These are phyloP conservation scores for Hemileccinum impolitum DNA, from an alignment of 768 basidiomycete genomes.

Conservation along the genomic window DNA sequence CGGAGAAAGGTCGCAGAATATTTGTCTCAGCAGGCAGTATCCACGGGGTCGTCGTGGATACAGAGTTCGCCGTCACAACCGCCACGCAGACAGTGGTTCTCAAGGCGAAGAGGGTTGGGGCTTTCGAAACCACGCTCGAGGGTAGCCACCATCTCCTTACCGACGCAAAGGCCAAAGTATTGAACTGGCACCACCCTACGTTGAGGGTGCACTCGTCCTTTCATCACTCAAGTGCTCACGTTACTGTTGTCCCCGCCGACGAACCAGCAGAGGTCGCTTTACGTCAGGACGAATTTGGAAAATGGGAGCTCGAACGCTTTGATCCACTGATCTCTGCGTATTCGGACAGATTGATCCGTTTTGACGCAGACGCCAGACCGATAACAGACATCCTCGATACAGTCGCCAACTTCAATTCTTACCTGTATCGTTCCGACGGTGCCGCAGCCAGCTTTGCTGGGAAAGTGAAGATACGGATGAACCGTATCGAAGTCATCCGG, in stretches of 20 bases:
- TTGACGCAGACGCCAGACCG: conserved; percentile 3
- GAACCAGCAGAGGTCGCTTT: conserved; percentile 12
- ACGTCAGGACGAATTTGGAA: neutral
- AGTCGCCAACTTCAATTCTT: conserved; percentile 20
- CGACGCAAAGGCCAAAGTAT: conserved; percentile 9
- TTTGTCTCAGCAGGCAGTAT: conserved; percentile 18
- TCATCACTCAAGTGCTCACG: neutral
- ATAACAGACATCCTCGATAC: conserved; percentile 6
- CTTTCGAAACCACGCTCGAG: conserved; percentile 17
- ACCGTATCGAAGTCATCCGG: neutral
- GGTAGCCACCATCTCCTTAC: neutral
- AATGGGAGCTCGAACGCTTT: conserved; percentile 17
- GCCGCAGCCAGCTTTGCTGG: conserved; percentile 6
- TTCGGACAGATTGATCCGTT: conserved; percentile 1
- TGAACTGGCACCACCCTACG: conserved; percentile 7
- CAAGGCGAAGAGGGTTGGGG: conserved; percentile 10
- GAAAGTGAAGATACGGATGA: conserved; percentile 12
- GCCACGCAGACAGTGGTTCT: conserved; percentile 2
- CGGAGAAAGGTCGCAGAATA: neutral
- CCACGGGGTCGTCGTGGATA: conserved; percentile 14
- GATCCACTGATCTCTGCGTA: conserved; percentile 10
- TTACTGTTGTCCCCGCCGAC: conserved; percentile 4
- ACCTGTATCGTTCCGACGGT: conserved; percentile 15
- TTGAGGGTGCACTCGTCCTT: conserved; percentile 8
- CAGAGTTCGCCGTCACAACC: conserved; percentile 10